Conservation (phyloP, 225 moss, liverwort and hornwort species). For the Pseudisothecium myosuroides region DNA sequence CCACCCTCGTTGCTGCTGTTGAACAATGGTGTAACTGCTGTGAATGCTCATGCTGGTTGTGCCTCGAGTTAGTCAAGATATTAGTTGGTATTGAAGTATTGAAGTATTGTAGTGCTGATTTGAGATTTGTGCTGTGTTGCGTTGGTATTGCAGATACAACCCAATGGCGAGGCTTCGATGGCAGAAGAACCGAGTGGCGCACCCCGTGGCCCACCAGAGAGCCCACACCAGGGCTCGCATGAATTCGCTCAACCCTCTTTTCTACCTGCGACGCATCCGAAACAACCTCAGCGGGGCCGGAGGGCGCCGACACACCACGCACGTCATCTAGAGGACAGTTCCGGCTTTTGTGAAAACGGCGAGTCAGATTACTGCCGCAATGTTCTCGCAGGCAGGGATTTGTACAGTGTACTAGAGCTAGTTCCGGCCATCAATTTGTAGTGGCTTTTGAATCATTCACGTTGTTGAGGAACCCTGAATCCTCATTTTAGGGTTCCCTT, state of each 20-base stretch:
- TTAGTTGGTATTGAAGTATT: neutral
- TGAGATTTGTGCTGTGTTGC: neutral
- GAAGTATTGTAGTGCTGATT: neutral
- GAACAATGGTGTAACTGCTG: neutral
- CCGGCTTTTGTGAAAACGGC: no score
- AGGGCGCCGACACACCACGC: neutral
- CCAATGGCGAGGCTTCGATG: neutral
- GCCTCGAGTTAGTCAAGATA: neutral
- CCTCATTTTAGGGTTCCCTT: neutral
- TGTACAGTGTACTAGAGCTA: neutral
- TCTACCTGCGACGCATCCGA: slow-evolving; percentile 16
- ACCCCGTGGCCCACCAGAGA: neutral
- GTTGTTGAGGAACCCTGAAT: neutral
- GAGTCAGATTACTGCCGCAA: neutral
- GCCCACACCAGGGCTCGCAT: neutral
- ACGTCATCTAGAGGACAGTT: neutral
- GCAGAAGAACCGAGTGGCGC: slow-evolving; percentile 9
- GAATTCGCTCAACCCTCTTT: slow-evolving; percentile 14
- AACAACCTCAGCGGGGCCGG: slow-evolving; percentile 9
- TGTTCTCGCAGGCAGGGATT: neutral
- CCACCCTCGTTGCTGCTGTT: neutral
- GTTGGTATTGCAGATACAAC: neutral
- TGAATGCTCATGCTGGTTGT: neutral
- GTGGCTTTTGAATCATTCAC: neutral
- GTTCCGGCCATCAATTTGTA: neutral